These are phyloP conservation scores for Chlorophyllum brunneum DNA, from an alignment of 768 basidiomycete genomes.

Conservation along the genomic window DNA sequence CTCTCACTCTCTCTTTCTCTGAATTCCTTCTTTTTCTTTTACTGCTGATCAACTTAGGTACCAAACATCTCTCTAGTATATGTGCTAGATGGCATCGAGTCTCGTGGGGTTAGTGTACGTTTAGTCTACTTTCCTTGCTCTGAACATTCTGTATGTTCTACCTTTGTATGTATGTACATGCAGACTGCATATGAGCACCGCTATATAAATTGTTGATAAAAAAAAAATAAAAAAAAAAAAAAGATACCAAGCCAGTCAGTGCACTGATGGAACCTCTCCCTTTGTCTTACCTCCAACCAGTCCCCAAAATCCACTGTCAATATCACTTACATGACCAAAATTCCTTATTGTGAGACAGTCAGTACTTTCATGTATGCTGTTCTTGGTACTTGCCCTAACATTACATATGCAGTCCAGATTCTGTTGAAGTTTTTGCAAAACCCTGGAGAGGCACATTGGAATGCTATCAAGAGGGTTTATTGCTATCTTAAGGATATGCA, in stretches of 20 bases:
- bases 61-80: too few species aligned
- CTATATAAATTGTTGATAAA: too few species aligned
- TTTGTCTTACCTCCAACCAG: slow-evolving; percentile 15
- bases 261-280: slow-evolving; percentile 19
- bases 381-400: slow-evolving; percentile 27
- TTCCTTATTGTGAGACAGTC: slow-evolving; percentile 23
- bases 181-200: too few species aligned
- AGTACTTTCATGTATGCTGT: slow-evolving; percentile 28
- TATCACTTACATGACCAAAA: slow-evolving; percentile 17
- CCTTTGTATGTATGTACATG: too few species aligned
- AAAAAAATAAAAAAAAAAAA: too few species aligned
- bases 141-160: too few species aligned
- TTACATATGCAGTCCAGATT: slow-evolving; percentile 29
- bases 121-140: too few species aligned
- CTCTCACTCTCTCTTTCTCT: too few species aligned
- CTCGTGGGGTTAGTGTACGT: too few species aligned
- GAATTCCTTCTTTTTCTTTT: too few species aligned
- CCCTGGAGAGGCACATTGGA: slow-evolving; percentile 31
- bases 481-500: slow-evolving; percentile 3
- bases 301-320: slow-evolving; percentile 15
- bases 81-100: too few species aligned
- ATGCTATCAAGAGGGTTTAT: slow-evolving; percentile 27
- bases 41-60: too few species aligned
- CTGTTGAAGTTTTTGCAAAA: slow-evolving; percentile 30
- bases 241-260: slow-evolving; percentile 20